These are phyloP conservation scores for Lathyrus tuberosus DNA, from an alignment of 306 rosid genomes.

Conservation along the genomic window DNA sequence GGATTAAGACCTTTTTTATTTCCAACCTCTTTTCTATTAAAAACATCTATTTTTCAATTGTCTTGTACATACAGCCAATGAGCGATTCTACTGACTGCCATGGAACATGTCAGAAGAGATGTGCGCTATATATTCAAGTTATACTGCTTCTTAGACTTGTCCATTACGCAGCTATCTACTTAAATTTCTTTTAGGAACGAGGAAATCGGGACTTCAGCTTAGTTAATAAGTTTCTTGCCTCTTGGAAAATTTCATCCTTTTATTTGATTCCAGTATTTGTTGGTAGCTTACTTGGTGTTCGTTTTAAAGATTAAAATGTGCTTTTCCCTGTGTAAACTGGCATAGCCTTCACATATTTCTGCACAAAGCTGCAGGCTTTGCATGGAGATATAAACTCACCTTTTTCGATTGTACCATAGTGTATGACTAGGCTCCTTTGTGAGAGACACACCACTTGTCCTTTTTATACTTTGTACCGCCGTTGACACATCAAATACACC, in stretches of 20 bases:
- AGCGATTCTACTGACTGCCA: not conserved
- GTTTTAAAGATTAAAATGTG: not conserved
- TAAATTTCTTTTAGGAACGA: slow-evolving; percentile 19
- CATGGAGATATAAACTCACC: slow-evolving; percentile 16
- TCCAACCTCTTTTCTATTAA: too few relatives aligned
- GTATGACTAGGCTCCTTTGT: too few relatives aligned
- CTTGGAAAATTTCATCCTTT: not conserved
- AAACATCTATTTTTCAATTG: not conserved
- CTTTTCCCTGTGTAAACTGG: slow-evolving; percentile 5
- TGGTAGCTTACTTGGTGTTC: not conserved
- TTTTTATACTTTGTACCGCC: too few relatives aligned
- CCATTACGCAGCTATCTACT: not conserved
- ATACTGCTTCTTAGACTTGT: slow-evolving; percentile 10
- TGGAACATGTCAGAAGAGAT: not conserved
- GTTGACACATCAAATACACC: too few relatives aligned
- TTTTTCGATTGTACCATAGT: not conserved
- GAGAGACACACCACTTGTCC: too few relatives aligned
- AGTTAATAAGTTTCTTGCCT: not conserved
- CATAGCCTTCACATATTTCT: not conserved
- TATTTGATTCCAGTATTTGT: not conserved
- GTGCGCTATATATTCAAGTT: slow-evolving; percentile 2
- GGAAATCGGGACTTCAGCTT: not conserved
- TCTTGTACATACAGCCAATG: not conserved
- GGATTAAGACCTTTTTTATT: not conserved
- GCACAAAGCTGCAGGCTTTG: slow-evolving; percentile 12